Evolutionary conservation across 768 basidiomycete genomes (phyloP), one percentile per base, ranked within the genome.

Genomic region (Boletus vinaceobasis): DNA sequence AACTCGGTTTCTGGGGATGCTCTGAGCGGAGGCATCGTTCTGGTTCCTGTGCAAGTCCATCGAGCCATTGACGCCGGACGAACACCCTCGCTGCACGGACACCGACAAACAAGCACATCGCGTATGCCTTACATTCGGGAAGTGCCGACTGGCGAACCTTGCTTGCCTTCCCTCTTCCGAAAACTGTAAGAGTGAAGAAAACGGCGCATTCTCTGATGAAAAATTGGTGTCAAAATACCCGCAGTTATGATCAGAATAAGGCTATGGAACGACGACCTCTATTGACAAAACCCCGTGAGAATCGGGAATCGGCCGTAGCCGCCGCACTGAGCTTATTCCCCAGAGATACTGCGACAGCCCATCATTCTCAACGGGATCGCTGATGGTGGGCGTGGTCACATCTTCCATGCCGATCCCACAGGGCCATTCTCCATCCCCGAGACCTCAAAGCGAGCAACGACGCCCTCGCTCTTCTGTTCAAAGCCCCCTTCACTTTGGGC

Each of bases 391-490:
- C 23, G 4, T 4, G 23, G 23, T 23, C 23, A 23, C 23, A 23
- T 23, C 23, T 23, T 23, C 23, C 23, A 23, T 23, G 23, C 23
- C 23, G 23, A 23, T 23, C 23, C 23, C 0, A 80, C 79, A 0
- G 7, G 77, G 0, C 37, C 64, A 2, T 67, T 79, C 1, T 78
- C 82, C 0, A 70, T 68, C 0, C 21, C 66, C 9, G 68, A 80
- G 75, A 67, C 27, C 75, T 84, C 65, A 82, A 84, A 65, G 71
- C 85, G 17, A 74, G 75, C n/a, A 78, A 83, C 60, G 83, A 85
- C 58, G 75, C 77, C 5, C 61, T 75, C 31, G 77, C 80, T 53
- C 65, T 80, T 7, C 65, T 83, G n/a, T 84, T 81, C 71, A 63
- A 68, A 19, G 73, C 77, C 0, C 71, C 77, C 2, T 83, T 83